Conservation (phyloP, 805 yeast species). For the Monosporozyma servazzii region DNA sequence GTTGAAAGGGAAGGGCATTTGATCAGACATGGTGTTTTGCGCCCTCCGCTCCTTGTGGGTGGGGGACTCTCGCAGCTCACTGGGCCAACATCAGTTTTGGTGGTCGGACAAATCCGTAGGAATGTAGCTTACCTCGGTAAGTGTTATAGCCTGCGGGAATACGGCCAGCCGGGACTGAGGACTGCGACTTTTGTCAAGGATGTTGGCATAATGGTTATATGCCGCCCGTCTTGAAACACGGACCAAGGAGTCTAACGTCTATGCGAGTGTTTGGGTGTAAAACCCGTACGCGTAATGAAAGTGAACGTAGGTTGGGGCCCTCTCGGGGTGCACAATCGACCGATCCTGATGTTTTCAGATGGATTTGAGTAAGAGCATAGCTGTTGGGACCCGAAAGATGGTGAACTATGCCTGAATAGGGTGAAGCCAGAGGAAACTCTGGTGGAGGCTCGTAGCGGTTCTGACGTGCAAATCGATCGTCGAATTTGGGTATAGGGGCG, state of each 20-base stretch:
- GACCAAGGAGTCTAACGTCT: not conserved
- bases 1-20: not conserved
- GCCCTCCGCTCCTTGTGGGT: not conserved
- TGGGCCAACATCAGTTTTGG: not conserved
- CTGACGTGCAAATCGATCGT: conserved; percentile 39
- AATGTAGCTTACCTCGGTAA: not conserved
- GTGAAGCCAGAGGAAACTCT: conserved; percentile 39
- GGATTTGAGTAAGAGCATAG: conserved; percentile 37
- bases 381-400: conserved; percentile 40
- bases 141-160: not conserved
- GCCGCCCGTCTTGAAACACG: not conserved
- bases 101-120: not conserved
- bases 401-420: conserved; percentile 39
- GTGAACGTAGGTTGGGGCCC: not conserved
- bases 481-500: conserved; percentile 33
- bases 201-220: not conserved
- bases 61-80: not conserved
- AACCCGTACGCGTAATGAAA: not conserved
- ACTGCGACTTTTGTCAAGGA: not conserved
- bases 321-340: conserved; percentile 33
- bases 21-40: not conserved
- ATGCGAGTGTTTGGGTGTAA: not conserved
- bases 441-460: conserved; percentile 40
- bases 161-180: not conserved
- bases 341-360: conserved; percentile 34